Percentiles rank a stretch among this genome's conserved stretches.
phyloP scores from a whole-genome alignment of 495 filamentous ascomycete species.

The Cryomyces minteri region DNA sequence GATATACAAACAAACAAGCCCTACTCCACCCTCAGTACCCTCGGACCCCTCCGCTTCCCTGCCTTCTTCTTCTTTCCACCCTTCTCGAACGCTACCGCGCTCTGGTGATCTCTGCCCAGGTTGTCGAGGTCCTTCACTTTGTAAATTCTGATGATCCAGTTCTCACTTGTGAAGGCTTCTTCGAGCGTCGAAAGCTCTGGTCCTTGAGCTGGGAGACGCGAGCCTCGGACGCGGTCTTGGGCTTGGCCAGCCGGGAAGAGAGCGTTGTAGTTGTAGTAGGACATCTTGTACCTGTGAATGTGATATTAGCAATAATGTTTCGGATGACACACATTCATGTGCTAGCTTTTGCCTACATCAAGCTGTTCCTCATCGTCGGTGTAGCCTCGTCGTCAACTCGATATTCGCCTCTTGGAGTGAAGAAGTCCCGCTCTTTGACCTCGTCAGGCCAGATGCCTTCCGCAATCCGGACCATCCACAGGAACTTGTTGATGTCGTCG shows the following conservation, averaged over 20 bases:
- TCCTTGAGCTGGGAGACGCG: slow-evolving; percentile 63
- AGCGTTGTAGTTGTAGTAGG: slow-evolving; percentile 89
- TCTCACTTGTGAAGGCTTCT: slow-evolving; percentile 97
- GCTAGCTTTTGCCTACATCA: slow-evolving; percentile 52
- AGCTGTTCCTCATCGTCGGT: slow-evolving; percentile 96
- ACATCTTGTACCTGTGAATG: slow-evolving; percentile 90
- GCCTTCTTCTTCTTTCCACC: slow-evolving; percentile 90
- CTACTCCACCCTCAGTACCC: slow-evolving; percentile 72
- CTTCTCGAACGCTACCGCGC: slow-evolving; percentile 72
- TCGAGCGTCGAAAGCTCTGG: slow-evolving; percentile 79
- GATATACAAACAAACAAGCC: not conserved
- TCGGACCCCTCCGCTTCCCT: slow-evolving; percentile 58
- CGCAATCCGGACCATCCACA: slow-evolving; percentile 99
- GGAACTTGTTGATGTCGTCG: slow-evolving; percentile 99
- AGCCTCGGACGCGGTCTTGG: slow-evolving; percentile 71
- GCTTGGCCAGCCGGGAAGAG: slow-evolving; percentile 90
- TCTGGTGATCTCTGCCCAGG: slow-evolving; percentile 72
- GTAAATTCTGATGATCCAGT: slow-evolving; percentile 99
- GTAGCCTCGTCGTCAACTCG: slow-evolving; percentile 85
- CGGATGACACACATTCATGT: not conserved
- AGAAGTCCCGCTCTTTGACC: slow-evolving; percentile 93
- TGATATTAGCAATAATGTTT: not conserved
- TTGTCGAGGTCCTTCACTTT: slow-evolving; percentile 99
- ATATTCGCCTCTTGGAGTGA: slow-evolving; percentile 91
- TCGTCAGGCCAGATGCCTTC: slow-evolving; percentile 99